Conservation (phyloP, 176 grass and related monocot genomes). For the Eleusine coracana region DNA sequence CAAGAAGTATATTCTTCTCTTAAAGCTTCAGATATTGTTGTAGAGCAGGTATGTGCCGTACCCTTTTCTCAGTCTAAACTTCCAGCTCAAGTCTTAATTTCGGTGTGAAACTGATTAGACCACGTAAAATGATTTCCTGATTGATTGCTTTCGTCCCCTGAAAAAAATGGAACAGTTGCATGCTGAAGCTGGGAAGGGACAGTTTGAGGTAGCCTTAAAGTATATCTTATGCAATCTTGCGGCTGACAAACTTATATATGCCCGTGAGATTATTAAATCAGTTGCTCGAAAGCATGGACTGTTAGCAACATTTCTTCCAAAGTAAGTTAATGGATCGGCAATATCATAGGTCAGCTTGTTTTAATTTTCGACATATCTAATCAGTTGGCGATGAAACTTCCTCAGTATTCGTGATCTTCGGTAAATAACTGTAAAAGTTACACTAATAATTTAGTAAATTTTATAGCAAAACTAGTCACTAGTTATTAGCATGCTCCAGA, state of each 20-base stretch:
- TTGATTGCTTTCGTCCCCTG: not conserved
- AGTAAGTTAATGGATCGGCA: slow-evolving; percentile 61
- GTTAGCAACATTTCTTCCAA: slow-evolving; percentile 87
- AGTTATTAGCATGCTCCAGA: not conserved
- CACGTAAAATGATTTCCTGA: slow-evolving; percentile 22
- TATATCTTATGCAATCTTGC: slow-evolving; percentile 81
- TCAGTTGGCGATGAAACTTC: not conserved
- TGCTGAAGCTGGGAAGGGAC: slow-evolving; percentile 90
- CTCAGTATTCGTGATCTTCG: slow-evolving; percentile 20
- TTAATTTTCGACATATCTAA: slow-evolving; percentile 30
- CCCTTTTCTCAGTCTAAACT: not conserved
- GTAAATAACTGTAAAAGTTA: slow-evolving; percentile 6
- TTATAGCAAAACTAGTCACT: slow-evolving; percentile 15
- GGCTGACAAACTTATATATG: slow-evolving; percentile 92
- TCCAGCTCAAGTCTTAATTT: not conserved
- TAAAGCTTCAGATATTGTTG: slow-evolving; percentile 66
- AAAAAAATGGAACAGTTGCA: slow-evolving; percentile 63
- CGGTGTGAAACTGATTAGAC: slow-evolving; percentile 14
- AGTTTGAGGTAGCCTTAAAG: slow-evolving; percentile 91
- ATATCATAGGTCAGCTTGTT: slow-evolving; percentile 7
- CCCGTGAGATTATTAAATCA: slow-evolving; percentile 86
- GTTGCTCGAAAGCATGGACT: slow-evolving; percentile 81
- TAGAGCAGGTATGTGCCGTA: slow-evolving; percentile 71
- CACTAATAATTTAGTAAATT: not conserved
- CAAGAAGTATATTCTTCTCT: slow-evolving; percentile 83